Conservation (phyloP, 2,329 filamentous ascomycete species). For the Alternaria novae-zelandiae region DNA sequence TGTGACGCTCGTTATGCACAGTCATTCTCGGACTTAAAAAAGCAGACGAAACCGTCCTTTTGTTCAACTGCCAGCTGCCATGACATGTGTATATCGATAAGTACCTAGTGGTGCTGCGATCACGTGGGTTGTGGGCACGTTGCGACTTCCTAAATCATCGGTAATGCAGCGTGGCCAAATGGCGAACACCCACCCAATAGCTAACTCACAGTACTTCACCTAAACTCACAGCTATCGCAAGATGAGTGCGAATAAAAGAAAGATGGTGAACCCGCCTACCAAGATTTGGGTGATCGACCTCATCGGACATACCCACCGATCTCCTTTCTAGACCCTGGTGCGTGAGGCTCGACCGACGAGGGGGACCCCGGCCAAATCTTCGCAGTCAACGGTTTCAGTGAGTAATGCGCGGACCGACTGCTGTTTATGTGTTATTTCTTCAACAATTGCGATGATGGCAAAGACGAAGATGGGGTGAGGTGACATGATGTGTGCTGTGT, state of each 20-base stretch:
- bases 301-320: not conserved
- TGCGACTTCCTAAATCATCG: not conserved
- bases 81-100: not conserved
- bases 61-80: not conserved
- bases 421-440: not conserved
- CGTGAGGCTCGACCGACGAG: not conserved
- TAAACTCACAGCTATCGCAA: not conserved
- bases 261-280: not conserved
- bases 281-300: not conserved
- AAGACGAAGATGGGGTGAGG: not conserved
- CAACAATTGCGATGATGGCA: not conserved
- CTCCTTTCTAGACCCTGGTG: constrained; percentile 2
- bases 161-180: not conserved
- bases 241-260: not conserved
- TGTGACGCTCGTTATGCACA: not conserved
- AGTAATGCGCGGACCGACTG: not conserved
- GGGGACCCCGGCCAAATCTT: not conserved
- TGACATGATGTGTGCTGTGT: not conserved
- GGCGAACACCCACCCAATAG: not conserved
- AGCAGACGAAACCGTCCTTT: not conserved
- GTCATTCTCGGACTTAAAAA: not conserved
- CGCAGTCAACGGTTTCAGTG: constrained; percentile 6
- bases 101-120: not conserved
- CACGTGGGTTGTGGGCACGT: not conserved
- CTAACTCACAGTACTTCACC: not conserved